Evolutionary conservation across 768 basidiomycete species (phyloP).

Genomic region (Filobasidium floriforme): DNA sequence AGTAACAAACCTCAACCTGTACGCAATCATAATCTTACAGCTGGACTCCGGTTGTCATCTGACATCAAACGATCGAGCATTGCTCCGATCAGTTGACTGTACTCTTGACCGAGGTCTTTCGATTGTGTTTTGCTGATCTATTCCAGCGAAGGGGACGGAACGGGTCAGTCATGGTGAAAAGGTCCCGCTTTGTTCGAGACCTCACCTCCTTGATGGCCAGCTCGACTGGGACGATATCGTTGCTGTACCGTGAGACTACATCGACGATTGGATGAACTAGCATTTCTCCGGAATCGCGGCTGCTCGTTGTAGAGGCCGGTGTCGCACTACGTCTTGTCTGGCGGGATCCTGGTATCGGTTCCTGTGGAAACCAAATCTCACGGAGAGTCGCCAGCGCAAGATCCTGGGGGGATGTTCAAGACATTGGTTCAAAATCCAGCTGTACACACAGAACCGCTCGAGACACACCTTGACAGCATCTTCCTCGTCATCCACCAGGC

Average conservation of each 20-base stretch:
- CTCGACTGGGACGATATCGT: constrained; percentile 8
- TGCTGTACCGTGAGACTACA: constrained; percentile 6
- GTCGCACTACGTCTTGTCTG: neutral
- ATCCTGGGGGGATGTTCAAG: constrained; percentile 49
- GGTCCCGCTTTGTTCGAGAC: no score
- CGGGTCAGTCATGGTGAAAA: no score
- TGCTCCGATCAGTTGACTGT: constrained; percentile 12
- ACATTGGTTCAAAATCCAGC: constrained; percentile 5
- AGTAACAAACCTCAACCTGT: no score
- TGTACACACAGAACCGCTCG: neutral
- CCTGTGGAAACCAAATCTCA: constrained; percentile 70
- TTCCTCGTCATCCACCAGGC: constrained; percentile 85
- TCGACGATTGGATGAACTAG: constrained; percentile 11
- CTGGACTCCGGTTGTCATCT: neutral
- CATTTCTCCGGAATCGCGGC: neutral
- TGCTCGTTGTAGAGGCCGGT: neutral
- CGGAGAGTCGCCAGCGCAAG: constrained; percentile 81
- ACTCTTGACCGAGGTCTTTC: constrained; percentile 4
- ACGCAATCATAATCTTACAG: neutral
- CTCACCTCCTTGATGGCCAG: constrained; percentile 15
- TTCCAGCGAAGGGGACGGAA: neutral
- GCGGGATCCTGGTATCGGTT: constrained; percentile 1
- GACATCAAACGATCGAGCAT: constrained; percentile 17
- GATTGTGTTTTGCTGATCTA: neutral
- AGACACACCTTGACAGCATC: constrained; percentile 66